These are phyloP conservation scores for Alloteropsis angusta DNA, from an alignment of 202 grass and related monocot species.

Conservation along the genomic window DNA sequence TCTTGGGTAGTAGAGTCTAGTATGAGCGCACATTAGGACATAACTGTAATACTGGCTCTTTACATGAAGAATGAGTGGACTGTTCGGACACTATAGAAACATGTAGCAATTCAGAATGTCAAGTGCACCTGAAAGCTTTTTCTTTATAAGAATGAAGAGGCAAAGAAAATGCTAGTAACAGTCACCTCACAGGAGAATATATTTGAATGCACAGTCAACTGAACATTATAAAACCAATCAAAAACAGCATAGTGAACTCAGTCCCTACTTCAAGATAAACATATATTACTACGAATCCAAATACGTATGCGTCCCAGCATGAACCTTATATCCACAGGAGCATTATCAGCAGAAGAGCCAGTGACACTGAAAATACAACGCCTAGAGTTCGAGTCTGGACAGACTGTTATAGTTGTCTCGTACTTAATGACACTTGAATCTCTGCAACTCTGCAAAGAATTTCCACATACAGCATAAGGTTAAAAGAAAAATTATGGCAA, in stretches of 20 bases:
- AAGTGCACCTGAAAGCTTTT: neutral
- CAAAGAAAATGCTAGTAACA: neutral
- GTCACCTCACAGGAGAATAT: neutral
- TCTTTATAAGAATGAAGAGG: neutral
- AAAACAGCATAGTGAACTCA: neutral
- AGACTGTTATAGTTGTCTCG: conserved; percentile 27
- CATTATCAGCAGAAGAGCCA: neutral
- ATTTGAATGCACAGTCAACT: neutral
- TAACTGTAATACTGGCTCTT: neutral
- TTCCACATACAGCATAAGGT: neutral
- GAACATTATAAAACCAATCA: neutral
- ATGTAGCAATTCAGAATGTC: neutral
- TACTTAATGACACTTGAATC: conserved; percentile 17
- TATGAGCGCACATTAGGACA: neutral
- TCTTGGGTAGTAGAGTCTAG: neutral
- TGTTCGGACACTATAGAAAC: neutral
- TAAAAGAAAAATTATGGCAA: neutral
- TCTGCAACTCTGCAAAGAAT: conserved; percentile 7
- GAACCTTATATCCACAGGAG: conserved; percentile 21
- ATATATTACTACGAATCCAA: neutral
- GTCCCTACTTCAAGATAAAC: neutral
- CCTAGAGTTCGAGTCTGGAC: conserved; percentile 25
- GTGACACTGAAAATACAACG: neutral
- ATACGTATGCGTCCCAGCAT: neutral
- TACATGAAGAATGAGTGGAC: neutral